A percentile compares a stretch with the other conserved stretches of the same genome.
Evolutionary conservation across 768 basidiomycete species (phyloP).

Genomic region (Russula sp.): DNA sequence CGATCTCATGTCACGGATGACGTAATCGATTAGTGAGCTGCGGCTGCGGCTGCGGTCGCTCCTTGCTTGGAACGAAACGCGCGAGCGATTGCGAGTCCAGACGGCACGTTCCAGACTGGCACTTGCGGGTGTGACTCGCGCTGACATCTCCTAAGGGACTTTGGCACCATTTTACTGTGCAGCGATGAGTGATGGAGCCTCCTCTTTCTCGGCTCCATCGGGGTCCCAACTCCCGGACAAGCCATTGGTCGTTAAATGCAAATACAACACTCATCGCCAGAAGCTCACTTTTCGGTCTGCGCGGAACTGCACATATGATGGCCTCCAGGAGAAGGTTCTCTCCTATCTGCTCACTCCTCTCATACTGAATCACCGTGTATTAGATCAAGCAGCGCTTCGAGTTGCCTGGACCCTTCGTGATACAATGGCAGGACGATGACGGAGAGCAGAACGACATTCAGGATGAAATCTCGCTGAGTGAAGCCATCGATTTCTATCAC

Average conservation of each 20-base stretch:
- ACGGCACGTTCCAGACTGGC: too few species aligned
- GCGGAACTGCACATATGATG: constrained; percentile 68
- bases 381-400: constrained; percentile 85
- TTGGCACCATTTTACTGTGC: constrained; percentile 1
- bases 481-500: constrained; percentile 83
- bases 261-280: constrained; percentile 65
- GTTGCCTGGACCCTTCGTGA: constrained; percentile 59
- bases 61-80: too few species aligned
- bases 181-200: constrained; percentile 1
- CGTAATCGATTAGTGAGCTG: background rate
- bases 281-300: constrained; percentile 76
- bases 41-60: background rate
- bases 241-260: constrained; percentile 77
- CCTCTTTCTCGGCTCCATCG: background rate
- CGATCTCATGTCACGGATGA: background rate
- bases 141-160: background rate
- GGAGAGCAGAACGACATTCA: constrained; percentile 66
- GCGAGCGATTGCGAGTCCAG: too few species aligned
- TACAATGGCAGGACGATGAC: constrained; percentile 86
- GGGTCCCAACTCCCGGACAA: constrained; percentile 44
- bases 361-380: background rate
- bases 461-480: constrained; percentile 68
- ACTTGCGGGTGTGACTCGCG: background rate
- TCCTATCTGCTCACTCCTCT: constrained; percentile 7
- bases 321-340: constrained; percentile 61